These are phyloP conservation scores for Globisporangium barbulae DNA, from an alignment of 352 stramenopile species.

Conservation along the genomic window DNA sequence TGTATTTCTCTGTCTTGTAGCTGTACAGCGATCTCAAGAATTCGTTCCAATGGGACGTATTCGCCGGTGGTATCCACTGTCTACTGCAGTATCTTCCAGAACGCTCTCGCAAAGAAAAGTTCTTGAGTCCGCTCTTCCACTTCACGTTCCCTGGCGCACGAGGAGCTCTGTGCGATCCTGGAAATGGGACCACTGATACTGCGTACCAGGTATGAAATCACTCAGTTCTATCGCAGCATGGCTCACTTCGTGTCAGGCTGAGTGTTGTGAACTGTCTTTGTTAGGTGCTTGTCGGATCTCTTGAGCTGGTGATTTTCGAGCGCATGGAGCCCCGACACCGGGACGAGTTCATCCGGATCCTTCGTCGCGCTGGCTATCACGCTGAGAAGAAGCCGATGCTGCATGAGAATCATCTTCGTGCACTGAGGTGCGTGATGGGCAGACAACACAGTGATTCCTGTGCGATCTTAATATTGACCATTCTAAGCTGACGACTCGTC, in stretches of 20 bases:
- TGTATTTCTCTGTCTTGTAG: constrained; percentile 24
- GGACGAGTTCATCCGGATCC: constrained; percentile 57
- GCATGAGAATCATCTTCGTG: constrained; percentile 66
- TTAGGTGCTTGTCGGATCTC: constrained; percentile 64
- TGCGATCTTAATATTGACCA: background rate
- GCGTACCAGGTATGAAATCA: constrained; percentile 51
- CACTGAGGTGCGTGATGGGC: constrained; percentile 33
- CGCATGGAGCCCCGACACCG: constrained; percentile 60
- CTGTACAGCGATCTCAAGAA: constrained; percentile 78
- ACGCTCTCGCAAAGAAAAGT: constrained; percentile 54
- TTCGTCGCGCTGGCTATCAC: constrained; percentile 61
- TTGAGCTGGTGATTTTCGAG: constrained; percentile 86
- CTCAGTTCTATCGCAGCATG: background rate
- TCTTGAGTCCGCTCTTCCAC: constrained; percentile 66
- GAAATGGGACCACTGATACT: constrained; percentile 78
- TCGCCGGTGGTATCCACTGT: constrained; percentile 78
- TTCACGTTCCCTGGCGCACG: constrained; percentile 75
- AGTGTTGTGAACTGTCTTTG: background rate
- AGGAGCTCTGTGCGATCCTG: constrained; percentile 54
- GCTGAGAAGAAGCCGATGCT: constrained; percentile 64
- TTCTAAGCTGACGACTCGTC: background rate
- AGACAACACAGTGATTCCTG: background rate
- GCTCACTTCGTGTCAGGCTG: constrained; percentile 1
- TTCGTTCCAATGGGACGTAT: constrained; percentile 83
- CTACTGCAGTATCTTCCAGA: constrained; percentile 79